Evolutionary conservation across 139 green algal genomes (phyloP).

Genomic region (Spirogloea muscicola): DNA sequence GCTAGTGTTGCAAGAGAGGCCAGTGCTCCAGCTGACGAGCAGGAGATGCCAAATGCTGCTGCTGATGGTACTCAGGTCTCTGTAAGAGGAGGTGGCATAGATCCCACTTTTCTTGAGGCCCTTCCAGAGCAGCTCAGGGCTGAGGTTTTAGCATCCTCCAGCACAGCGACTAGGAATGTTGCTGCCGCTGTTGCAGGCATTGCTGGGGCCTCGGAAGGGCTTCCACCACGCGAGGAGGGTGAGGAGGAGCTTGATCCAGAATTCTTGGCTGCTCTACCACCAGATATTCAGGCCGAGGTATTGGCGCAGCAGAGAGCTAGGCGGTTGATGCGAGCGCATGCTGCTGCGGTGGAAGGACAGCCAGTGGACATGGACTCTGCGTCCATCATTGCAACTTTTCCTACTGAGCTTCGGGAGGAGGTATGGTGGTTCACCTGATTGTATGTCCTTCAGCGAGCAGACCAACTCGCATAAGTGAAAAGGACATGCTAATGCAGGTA

Average conservation of each 20-base stretch:
- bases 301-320: slow-evolving; percentile 67
- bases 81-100: too few relatives aligned
- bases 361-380: slow-evolving; percentile 74
- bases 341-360: background rate
- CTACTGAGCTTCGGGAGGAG: slow-evolving; percentile 82
- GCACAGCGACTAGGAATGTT: background rate
- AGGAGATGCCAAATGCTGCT: slow-evolving; percentile 9
- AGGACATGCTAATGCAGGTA: too few relatives aligned
- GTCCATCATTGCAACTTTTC: slow-evolving; percentile 77
- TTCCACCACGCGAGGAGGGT: background rate
- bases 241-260: slow-evolving; percentile 76
- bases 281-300: slow-evolving; percentile 87
- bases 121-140: slow-evolving; percentile 44
- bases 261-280: slow-evolving; percentile 87
- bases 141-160: slow-evolving; percentile 34
- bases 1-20: background rate
- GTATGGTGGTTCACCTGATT: too few relatives aligned
- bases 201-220: background rate
- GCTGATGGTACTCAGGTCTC: too few relatives aligned
- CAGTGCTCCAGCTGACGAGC: background rate
- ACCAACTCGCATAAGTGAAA: too few relatives aligned
- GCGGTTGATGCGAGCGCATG: background rate
- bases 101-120: slow-evolving; percentile 50
- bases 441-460: too few relatives aligned
- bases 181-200: background rate